phyloP scores from a whole-genome alignment of 768 basidiomycete species.

The Tulasnella sp. region DNA sequence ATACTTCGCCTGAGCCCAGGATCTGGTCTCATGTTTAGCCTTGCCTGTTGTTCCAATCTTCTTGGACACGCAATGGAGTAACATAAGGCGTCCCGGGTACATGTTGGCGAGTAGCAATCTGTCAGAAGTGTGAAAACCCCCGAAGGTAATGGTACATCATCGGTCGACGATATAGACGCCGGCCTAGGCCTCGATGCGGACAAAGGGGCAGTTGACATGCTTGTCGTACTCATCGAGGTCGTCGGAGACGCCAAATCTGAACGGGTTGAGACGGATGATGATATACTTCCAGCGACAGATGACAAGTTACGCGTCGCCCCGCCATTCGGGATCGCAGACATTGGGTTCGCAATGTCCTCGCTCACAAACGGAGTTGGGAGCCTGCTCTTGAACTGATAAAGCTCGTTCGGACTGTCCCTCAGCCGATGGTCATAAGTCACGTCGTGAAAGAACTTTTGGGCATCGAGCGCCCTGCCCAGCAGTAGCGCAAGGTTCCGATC shows the following conservation, averaged over 20 bases:
- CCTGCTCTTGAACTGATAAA: slow-evolving; percentile 87
- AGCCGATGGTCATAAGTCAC: slow-evolving; percentile 97
- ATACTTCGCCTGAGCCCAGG: slow-evolving; percentile 79
- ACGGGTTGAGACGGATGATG: background rate
- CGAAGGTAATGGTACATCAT: slow-evolving; percentile 47
- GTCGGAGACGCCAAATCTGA: background rate
- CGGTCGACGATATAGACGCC: slow-evolving; percentile 6
- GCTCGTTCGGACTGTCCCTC: slow-evolving; percentile 73
- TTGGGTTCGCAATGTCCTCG: slow-evolving; percentile 23
- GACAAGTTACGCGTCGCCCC: background rate
- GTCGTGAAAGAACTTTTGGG: slow-evolving; percentile 98
- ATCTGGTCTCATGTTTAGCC: slow-evolving; percentile 88
- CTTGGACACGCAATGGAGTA: slow-evolving; percentile 96
- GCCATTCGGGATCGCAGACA: background rate
- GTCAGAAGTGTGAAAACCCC: slow-evolving; percentile 95
- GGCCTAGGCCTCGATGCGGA: background rate
- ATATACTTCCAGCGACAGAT: background rate
- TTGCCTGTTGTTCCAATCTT: slow-evolving; percentile 84
- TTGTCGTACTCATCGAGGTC: background rate
- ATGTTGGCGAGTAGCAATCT: slow-evolving; percentile 97
- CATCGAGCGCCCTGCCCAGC: slow-evolving; percentile 89
- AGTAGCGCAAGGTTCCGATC: slow-evolving; percentile 92
- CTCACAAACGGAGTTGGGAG: slow-evolving; percentile 77
- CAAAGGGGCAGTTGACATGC: background rate
- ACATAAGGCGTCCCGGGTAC: slow-evolving; percentile 86